Conservation (phyloP, 352 stramenopile species). For the Phytophthora sp. region DNA sequence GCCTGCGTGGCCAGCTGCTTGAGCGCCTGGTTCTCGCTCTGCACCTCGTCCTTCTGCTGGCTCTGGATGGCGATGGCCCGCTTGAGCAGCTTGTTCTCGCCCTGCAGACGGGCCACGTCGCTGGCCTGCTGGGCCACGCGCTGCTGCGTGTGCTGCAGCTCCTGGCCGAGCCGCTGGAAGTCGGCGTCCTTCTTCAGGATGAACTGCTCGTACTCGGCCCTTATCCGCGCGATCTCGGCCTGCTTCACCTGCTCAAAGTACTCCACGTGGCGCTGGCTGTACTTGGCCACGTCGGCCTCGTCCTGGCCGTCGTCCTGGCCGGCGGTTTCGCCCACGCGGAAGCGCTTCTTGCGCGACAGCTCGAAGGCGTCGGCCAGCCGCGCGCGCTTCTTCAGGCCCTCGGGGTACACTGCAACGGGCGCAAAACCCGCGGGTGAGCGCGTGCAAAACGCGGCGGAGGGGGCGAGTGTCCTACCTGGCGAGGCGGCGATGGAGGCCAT, state of each 20-base stretch:
- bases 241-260: constrained; percentile 90
- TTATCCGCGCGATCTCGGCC: constrained; percentile 78
- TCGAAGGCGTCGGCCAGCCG: constrained; percentile 68
- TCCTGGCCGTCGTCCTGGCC: constrained; percentile 24
- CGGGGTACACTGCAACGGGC: constrained; percentile 41
- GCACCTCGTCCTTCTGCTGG: constrained; percentile 86
- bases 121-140: constrained; percentile 47
- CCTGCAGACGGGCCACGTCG: constrained; percentile 65
- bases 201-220: constrained; percentile 85
- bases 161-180: constrained; percentile 62
- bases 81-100: constrained; percentile 88
- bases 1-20: constrained; percentile 78
- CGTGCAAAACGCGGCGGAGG: not conserved
- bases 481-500: constrained; percentile 85
- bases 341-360: constrained; percentile 63
- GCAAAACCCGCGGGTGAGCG: not conserved
- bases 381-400: constrained; percentile 80
- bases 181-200: constrained; percentile 84
- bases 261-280: constrained; percentile 86
- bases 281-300: constrained; percentile 76
- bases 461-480: constrained; percentile 32
- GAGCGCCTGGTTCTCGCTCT: constrained; percentile 76
- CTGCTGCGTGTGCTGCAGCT: constrained; percentile 57
- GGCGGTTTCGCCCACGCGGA: constrained; percentile 29
- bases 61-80: constrained; percentile 87